Percentiles rank a stretch among this genome's conserved stretches.
Conservation (phyloP, 2,329 filamentous ascomycete genomes). For the Neopestalotiopsis sp. region DNA sequence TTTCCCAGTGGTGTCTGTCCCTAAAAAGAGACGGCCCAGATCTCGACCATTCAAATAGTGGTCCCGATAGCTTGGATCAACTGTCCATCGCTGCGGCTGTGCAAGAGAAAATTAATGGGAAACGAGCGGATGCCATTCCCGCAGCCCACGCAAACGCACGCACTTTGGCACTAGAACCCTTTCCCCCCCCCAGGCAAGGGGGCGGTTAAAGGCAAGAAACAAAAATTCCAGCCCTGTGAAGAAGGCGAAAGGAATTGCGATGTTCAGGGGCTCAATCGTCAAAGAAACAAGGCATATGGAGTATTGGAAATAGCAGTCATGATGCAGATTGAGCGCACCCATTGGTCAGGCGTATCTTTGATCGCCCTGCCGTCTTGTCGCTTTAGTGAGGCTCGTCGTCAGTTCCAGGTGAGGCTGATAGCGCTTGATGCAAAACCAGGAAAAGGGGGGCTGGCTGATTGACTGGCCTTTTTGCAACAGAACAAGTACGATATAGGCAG, state of each 20-base stretch:
- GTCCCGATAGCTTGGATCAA: conserved; percentile 10
- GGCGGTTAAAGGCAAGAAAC: neutral
- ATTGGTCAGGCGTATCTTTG: neutral
- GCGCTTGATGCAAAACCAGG: neutral
- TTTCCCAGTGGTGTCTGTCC: neutral
- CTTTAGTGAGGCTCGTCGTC: neutral
- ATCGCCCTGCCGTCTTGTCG: neutral
- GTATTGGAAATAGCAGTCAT: neutral
- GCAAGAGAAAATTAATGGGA: neutral
- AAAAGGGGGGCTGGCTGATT: neutral
- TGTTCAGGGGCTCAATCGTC: conserved; percentile 4
- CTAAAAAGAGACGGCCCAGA: neutral
- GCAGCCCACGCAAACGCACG: neutral
- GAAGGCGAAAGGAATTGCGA: conserved; percentile 3
- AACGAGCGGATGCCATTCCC: neutral
- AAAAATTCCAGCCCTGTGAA: neutral
- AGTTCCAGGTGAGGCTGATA: neutral
- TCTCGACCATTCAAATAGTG: neutral
- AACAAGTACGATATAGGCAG: neutral
- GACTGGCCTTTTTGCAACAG: too few species aligned
- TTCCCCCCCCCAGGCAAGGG: neutral
- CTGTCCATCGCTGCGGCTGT: neutral
- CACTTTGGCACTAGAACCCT: neutral
- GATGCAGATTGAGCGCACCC: neutral
- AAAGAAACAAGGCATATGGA: neutral